Base-by-base conservation (phyloP, 305 asterid genomes). In the Fraxinus platypoda region DNA sequence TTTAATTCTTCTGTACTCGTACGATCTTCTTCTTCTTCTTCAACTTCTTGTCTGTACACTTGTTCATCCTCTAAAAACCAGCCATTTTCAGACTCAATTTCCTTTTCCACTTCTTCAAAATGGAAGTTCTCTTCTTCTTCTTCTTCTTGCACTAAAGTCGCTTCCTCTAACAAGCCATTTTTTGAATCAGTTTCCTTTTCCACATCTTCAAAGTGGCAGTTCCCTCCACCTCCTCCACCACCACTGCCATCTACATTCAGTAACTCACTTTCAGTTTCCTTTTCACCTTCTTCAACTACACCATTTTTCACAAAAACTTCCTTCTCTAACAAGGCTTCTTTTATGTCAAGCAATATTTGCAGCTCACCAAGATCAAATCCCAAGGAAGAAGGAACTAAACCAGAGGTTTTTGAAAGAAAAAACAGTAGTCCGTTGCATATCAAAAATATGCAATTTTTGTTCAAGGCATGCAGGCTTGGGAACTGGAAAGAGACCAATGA, bases 1-100 rank as follows among this genome's bases (percentile, higher is more conserved):
- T 88, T 88, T 87, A 88, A 35, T 75, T 88, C 91, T 72, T 86
- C 84, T 6, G 79, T 83, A 74, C 81, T 88, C 87, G 81, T 28
- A 6, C 77, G 83, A 11, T 68, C 79, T 0, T n/a, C 80, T 6
- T 77, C 82, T 34, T 35, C 41, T 37, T 37, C 49, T 41, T 41
- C 49, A 0, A 62, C 77, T 3, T 71, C 81, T 2, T 17, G 23
- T 52, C 23, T 17, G 64, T 17, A 52, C 64, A 52, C 64, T 52
- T 75, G 80, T 17, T 71, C 83, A 0, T 34, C 49, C 4, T 77
- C 75, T 11, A 84, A 82, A 78, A 82, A 82, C 88, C 87, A 86
- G 74, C 57, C 76, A 5, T 8, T 81, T 15, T 79, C 49, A 0
- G 73, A 35, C 26, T 80, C 81, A 4, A 13, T 25, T 46, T 33